Percentiles rank a stretch among this genome's conserved stretches.
phyloP scores from a whole-genome alignment of 495 filamentous ascomycete species.

The Penicillium paradoxum region DNA sequence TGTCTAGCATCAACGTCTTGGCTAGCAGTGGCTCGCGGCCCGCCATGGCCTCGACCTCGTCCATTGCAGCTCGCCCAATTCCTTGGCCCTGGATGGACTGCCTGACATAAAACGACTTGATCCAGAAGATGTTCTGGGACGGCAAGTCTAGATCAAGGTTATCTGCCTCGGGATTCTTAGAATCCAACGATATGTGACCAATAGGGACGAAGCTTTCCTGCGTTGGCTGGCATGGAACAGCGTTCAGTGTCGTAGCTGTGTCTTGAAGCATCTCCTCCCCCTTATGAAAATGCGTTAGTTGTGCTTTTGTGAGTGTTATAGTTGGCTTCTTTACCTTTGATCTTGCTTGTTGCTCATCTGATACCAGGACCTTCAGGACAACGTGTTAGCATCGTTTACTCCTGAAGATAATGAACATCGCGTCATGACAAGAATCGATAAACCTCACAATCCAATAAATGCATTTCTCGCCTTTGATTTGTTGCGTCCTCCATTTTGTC shows the following conservation, averaged over 20 bases:
- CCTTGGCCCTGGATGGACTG: slow-evolving; percentile 20
- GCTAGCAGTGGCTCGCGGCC: slow-evolving; percentile 19
- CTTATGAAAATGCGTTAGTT: slow-evolving; percentile 1
- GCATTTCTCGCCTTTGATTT: slow-evolving; percentile 20
- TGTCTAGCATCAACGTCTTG: slow-evolving; percentile 20
- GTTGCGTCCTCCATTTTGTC: slow-evolving; percentile 13
- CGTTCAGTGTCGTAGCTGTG: slow-evolving; percentile 21
- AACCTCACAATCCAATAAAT: slow-evolving; percentile 29
- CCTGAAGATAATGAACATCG: too few relatives aligned
- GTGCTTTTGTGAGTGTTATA: not conserved
- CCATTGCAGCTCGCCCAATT: slow-evolving; percentile 27
- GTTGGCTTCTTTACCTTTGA: not conserved
- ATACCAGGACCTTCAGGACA: slow-evolving; percentile 4
- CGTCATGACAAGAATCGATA: not conserved
- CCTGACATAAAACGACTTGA: slow-evolving; percentile 25
- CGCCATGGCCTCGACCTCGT: slow-evolving; percentile 25
- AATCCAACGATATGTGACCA: slow-evolving; percentile 30
- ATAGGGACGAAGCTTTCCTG: slow-evolving; percentile 18
- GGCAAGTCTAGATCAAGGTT: slow-evolving; percentile 16
- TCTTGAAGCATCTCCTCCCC: slow-evolving; percentile 11
- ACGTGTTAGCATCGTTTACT: not conserved
- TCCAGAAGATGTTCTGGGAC: slow-evolving; percentile 18
- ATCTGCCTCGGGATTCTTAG: slow-evolving; percentile 13
- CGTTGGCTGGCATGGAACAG: slow-evolving; percentile 11
- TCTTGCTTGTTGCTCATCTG: slow-evolving; percentile 4